Evolutionary conservation across 2,329 filamentous ascomycete species (phyloP), one percentile per base, ranked within the genome.

Genomic region (Thielaviopsis punctulata): DNA sequence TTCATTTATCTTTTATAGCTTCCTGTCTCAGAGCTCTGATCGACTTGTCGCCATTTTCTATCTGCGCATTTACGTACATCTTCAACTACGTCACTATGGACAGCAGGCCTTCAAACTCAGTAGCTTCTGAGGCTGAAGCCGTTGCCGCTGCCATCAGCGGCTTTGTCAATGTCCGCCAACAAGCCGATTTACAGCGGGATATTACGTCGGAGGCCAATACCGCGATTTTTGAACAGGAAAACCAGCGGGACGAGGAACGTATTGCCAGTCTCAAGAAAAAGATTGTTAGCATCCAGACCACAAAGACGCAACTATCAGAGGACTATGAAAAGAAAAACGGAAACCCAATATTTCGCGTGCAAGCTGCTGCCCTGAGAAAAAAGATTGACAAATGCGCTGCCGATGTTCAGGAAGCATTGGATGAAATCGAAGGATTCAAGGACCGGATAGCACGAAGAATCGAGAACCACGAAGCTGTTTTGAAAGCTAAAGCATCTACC

Each of bases 161-260:
- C 39, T 27, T 56, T 6, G 55, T 56, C 9, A 49, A 55, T 54
- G 79, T 92, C 21, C 80, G 86, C 53, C 80, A 95, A 60, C 90
- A 96, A 64, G 82, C 89, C 68, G 89, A 95, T 55, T 69, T 96
- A 19, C 90, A 95, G 65, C 77, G 87, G 56, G 88, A 95, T 61
- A 93, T 96, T 57, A 76, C 76, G 1, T 63, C 72, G 15, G 74
- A 82, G 58, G 79, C 78, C 3, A 79, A 74, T 52, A 68, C 73
- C 18, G 75, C 73, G 0, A 64, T 82, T 52, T 74, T 75, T 45
- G 77, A 80, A 52, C 73, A 73, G 41, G 79, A 83, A 56, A 77
- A 82, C 58, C 76, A 77, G 59, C 73, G 73, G 57, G 79, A 83
- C 52, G 69, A 75, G 58, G 78, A 75, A 52, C 73, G 79, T 24